Evolutionary conservation across 1,139 yeast species (phyloP).

Genomic region (Debaryomyces singareniensis): DNA sequence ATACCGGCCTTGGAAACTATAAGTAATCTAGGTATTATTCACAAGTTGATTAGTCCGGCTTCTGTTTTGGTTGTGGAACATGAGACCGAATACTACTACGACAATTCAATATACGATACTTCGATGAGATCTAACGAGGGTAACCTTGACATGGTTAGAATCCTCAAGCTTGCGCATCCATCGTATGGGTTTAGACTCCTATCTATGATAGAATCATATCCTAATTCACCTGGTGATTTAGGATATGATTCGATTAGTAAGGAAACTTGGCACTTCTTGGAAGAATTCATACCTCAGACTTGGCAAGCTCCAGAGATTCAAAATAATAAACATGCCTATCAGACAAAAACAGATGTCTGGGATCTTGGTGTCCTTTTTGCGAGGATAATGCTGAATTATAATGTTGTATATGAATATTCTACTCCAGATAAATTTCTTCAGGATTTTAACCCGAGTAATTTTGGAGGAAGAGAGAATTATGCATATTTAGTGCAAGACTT

Average conservation of each 20-base stretch:
- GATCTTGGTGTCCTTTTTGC: constrained; percentile 77
- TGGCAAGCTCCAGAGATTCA: constrained; percentile 82
- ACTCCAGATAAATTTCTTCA: constrained; percentile 60
- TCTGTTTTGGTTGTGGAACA: constrained; percentile 38
- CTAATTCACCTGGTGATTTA: constrained; percentile 25
- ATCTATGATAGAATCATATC: constrained; percentile 51
- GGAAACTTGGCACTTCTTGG: constrained; percentile 6
- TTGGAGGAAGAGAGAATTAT: constrained; percentile 25
- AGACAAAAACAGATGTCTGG: constrained; percentile 88
- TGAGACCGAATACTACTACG: constrained; percentile 9
- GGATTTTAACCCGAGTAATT: constrained; percentile 28
- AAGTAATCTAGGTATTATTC: constrained; percentile 76
- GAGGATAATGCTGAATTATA: constrained; percentile 59
- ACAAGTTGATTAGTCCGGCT: constrained; percentile 59
- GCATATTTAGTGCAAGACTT: constrained; percentile 53
- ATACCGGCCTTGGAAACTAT: constrained; percentile 78
- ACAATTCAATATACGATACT: constrained; percentile 3
- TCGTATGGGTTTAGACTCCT: constrained; percentile 64
- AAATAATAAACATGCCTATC: constrained; percentile 38
- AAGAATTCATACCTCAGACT: constrained; percentile 17
- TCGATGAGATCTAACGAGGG: constrained; percentile 1
- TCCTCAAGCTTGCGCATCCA: constrained; percentile 61
- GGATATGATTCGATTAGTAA: constrained; percentile 3
- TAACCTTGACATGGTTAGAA: constrained; percentile 9
- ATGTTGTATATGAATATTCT: constrained; percentile 39